A percentile compares a stretch with the other conserved stretches of the same genome.
Evolutionary conservation across 2,329 filamentous ascomycete species (phyloP).

Genomic region (Fusarium irregulare): DNA sequence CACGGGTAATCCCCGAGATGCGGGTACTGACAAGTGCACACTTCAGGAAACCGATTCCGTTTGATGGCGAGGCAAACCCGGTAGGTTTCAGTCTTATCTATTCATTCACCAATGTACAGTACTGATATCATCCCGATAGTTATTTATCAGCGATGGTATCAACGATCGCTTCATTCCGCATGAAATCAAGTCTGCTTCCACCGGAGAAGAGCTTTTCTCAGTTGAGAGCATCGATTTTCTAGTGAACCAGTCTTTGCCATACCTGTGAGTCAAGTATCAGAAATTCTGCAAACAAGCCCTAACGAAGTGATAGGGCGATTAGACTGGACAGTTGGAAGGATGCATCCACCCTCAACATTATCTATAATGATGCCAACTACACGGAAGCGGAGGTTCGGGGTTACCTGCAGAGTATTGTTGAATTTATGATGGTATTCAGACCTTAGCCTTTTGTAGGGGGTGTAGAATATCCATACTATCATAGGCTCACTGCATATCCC

Average conservation of each 20-base stretch:
- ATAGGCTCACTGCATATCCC: no score
- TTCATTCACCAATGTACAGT: background rate
- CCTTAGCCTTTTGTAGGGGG: background rate
- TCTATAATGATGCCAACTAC: background rate
- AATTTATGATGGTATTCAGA: background rate
- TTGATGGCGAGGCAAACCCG: background rate
- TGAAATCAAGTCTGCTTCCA: background rate
- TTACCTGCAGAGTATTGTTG: background rate
- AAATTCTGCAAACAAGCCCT: accelerated
- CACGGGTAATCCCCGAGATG: background rate
- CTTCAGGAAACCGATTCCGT: background rate
- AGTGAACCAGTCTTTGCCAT: background rate
- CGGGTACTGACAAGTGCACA: no score
- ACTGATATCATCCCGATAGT: background rate
- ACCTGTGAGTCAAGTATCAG: background rate
- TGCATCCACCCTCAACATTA: background rate
- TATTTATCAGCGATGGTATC: background rate
- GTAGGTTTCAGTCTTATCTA: background rate
- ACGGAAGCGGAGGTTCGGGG: background rate
- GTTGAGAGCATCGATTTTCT: background rate
- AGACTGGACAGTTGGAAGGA: background rate
- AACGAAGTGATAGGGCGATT: background rate
- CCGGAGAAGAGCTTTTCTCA: background rate
- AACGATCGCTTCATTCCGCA: background rate
- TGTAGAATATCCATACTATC: background rate